Base-by-base conservation (phyloP, 306 rosid genomes). In the Arachis hypogaea region DNA sequence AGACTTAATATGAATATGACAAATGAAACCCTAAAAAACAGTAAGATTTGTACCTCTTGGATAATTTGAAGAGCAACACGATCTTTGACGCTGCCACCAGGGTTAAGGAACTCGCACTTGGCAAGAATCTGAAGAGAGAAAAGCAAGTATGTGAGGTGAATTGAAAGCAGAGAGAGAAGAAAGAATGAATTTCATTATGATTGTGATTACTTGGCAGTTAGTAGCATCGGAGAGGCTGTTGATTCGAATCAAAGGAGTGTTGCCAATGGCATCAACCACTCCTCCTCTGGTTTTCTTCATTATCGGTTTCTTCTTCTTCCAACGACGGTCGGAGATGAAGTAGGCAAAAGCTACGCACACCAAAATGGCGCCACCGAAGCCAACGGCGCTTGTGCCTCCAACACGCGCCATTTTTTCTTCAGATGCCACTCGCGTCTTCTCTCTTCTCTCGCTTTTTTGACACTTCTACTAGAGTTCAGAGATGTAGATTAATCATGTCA, bases 41-140 rank as follows among this genome's bases (percentile, higher is more conserved):
- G 38, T 4, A 33, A 2, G 38, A 33, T 4, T 14, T 50, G 68
- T 36, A 92, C 98, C 97, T 92, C 99, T 76, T 87, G 83, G 68
- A 92, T 92, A 28, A 92, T 88, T 78, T 92, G 80, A 59, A 92
- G 84, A 0, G 97, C 99, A 64, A 94, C 97, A 12, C 99, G 89
- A 62, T 92, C 99, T 64, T 94, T 94, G 56, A 94, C 97, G 68
- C 99, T 94, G 36, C 97, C 97, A 65, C 99, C 99, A 0, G 97
- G 99, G 62, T 94, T 94, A 87, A 94, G 85, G 75, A 94, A 92
- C 83, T 92, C 99, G 77, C 97, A 89, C 88, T 94, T 94, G 9
- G 90, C 99, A 58, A 89, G 82, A 72, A 94, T 89, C 96, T 94
- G 83, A 77, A 7, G 68, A 45, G 9, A 49, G 55, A 4, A 49